Base-by-base conservation (phyloP, 2,329 filamentous ascomycete species). In the Colletotrichum agaves region DNA sequence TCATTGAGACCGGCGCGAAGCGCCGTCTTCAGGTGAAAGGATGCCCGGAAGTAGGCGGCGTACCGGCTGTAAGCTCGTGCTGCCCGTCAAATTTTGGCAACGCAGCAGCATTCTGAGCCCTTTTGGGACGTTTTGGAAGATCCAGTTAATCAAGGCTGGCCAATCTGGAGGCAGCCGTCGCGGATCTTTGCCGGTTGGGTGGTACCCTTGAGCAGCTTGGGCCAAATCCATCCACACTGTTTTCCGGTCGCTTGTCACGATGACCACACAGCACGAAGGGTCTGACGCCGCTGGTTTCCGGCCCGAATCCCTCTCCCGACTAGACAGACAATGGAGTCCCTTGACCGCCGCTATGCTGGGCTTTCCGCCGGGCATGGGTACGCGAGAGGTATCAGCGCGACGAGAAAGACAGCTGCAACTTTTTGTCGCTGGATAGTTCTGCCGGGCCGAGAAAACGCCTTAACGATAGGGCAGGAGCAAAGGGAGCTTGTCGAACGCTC, bases 81-180 rank as follows among this genome's bases (percentile, higher is more conserved):
- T 43, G 60, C 44, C 46, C 33, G 47, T 57, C 27, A 50, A 49
- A 37, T 57, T 46, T 44, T 55, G 62, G 55, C 62, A 59, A 37
- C 50, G 35, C 37, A 31, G 60, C 27, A 41, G 27, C 52, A 46
- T 44, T 17, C 23, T 37, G 31, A 31, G 21, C 15, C 37, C 53
- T 19, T 64, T 59, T 33, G 31, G 61, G 33, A 53, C 46, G 37
- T 41, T n/a, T 39, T 67, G 64, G 52, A 39, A 58, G 64, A 67
- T 67, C 60, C 61, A 67, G 11, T 67, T 53, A 64, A 64, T 59
- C 64, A 67, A 64, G 64, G 61, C 64, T 67, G 64, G 60, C 64
- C 60, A 64, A 63, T 63, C 59, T 56, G 27, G 59, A 57, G 37
- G 63, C 63, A 50, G 44, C 37, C 44, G 37, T 39, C 35, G 64